A percentile compares a stretch with the other conserved stretches of the same genome.
phyloP scores from a whole-genome alignment of 2,329 filamentous ascomycete genomes.

The Fusarium sp. region DNA sequence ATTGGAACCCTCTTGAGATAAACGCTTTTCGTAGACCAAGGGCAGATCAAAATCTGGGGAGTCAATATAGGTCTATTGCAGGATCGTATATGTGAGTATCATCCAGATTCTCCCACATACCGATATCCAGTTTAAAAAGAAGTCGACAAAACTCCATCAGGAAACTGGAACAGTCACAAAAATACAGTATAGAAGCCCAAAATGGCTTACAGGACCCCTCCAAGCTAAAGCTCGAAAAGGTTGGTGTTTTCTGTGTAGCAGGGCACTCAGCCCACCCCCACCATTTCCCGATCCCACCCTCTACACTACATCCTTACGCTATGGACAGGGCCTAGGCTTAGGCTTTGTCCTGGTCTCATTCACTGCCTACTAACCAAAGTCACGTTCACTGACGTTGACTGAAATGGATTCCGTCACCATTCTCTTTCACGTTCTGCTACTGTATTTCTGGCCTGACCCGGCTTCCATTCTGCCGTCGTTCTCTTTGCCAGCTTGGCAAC shows the following conservation, averaged over 20 bases:
- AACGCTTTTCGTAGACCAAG: background rate
- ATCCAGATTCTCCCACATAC: background rate
- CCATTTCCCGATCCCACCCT: slow-evolving; percentile 40
- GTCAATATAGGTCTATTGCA: background rate
- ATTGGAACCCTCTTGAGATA: background rate
- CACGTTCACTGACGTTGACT: slow-evolving; percentile 7
- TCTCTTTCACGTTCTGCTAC: slow-evolving; percentile 4
- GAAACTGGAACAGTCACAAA: background rate
- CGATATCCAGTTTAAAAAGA: background rate
- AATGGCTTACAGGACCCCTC: slow-evolving; percentile 29
- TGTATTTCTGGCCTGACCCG: slow-evolving; percentile 18
- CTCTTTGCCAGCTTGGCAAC: slow-evolving; percentile 12
- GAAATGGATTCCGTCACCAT: slow-evolving; percentile 38
- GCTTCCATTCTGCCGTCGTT: slow-evolving; percentile 18
- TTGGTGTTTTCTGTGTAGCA: slow-evolving; percentile 24
- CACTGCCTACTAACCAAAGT: slow-evolving; percentile 6
- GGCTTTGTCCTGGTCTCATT: slow-evolving; percentile 4
- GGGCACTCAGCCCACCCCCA: slow-evolving; percentile 26
- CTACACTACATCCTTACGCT: background rate
- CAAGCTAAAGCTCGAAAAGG: slow-evolving; percentile 24
- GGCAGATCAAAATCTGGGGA: background rate
- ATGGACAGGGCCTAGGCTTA: slow-evolving; percentile 11
- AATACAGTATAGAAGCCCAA: slow-evolving; percentile 17
- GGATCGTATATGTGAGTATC: background rate
- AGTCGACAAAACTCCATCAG: background rate